phyloP scores from a whole-genome alignment of 768 basidiomycete species.

The Lentinula sp. region DNA sequence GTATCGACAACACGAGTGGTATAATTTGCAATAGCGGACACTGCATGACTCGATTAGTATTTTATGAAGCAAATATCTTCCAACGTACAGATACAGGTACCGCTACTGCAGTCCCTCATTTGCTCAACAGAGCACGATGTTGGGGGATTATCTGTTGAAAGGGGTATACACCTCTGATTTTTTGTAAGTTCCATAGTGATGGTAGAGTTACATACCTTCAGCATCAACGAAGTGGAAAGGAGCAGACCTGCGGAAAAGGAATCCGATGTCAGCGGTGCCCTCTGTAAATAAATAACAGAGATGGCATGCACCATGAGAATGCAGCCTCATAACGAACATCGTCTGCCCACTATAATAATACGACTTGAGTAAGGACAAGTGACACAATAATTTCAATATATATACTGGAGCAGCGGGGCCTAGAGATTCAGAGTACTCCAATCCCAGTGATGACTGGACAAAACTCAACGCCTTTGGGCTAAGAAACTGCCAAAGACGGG shows the following conservation, averaged over 20 bases:
- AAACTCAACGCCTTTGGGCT: slow-evolving; percentile 40
- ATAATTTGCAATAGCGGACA: slow-evolving; percentile 53
- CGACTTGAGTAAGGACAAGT: not conserved
- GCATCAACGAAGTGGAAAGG: slow-evolving; percentile 48
- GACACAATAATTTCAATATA: not conserved
- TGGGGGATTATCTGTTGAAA: slow-evolving; percentile 29
- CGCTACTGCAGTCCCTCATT: slow-evolving; percentile 37
- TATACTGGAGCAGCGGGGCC: slow-evolving; percentile 43
- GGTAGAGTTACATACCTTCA: slow-evolving; percentile 24
- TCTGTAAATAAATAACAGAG: too few species aligned
- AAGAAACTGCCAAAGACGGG: slow-evolving; percentile 36
- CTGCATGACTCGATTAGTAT: slow-evolving; percentile 16
- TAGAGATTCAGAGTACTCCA: slow-evolving; percentile 37
- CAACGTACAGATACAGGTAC: slow-evolving; percentile 33
- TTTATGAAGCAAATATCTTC: slow-evolving; percentile 15
- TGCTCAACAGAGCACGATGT: slow-evolving; percentile 44
- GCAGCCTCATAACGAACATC: slow-evolving; percentile 32
- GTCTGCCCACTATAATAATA: slow-evolving; percentile 41
- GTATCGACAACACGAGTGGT: slow-evolving; percentile 42
- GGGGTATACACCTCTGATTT: not conserved
- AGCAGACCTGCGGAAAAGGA: slow-evolving; percentile 24
- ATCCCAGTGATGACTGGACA: slow-evolving; percentile 37
- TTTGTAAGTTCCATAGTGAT: not conserved
- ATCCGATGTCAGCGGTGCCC: slow-evolving; percentile 16
- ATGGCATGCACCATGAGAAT: slow-evolving; percentile 18